These are phyloP conservation scores for Cylindrotheca closterium DNA, from an alignment of 108 stramenopile genomes.

Conservation along the genomic window DNA sequence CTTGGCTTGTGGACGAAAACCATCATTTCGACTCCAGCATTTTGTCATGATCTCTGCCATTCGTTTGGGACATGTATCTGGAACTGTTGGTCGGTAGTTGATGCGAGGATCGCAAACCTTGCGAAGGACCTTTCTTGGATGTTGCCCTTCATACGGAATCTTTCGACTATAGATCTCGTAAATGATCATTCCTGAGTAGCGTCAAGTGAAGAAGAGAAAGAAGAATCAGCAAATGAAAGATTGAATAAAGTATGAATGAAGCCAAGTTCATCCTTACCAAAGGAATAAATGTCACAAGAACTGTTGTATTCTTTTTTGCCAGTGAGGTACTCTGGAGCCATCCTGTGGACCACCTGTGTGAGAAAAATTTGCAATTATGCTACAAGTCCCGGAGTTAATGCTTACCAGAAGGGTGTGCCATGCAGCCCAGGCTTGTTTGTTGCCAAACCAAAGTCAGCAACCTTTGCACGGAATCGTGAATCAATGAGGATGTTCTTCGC, in stretches of 20 bases:
- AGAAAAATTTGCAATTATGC: neutral
- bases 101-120: conserved; percentile 26
- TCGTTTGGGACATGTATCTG: conserved; percentile 10
- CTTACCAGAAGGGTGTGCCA: conserved; percentile 38
- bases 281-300: conserved; percentile 59
- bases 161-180: conserved; percentile 55
- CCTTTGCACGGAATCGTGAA: conserved; percentile 47
- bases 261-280: conserved; percentile 10
- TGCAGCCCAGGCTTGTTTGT: neutral
- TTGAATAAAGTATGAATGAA: neutral
- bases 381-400: neutral
- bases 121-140: conserved; percentile 18
- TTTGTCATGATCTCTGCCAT: conserved; percentile 30
- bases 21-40: conserved; percentile 17
- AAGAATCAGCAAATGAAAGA: neutral
- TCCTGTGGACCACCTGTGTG: conserved; percentile 14
- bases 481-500: conserved; percentile 59
- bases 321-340: conserved; percentile 83
- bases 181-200: conserved; percentile 49
- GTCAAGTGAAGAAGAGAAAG: too few relatives aligned
- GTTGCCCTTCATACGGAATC: conserved; percentile 53
- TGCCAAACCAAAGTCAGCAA: conserved; percentile 65
- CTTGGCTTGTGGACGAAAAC: conserved; percentile 33
- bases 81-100: conserved; percentile 31
- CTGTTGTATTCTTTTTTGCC: conserved; percentile 42